Percentiles rank a stretch among this genome's conserved stretches.
These are phyloP conservation scores for Podaxis carcinomalis DNA, from an alignment of 768 basidiomycete genomes.

Conservation along the genomic window DNA sequence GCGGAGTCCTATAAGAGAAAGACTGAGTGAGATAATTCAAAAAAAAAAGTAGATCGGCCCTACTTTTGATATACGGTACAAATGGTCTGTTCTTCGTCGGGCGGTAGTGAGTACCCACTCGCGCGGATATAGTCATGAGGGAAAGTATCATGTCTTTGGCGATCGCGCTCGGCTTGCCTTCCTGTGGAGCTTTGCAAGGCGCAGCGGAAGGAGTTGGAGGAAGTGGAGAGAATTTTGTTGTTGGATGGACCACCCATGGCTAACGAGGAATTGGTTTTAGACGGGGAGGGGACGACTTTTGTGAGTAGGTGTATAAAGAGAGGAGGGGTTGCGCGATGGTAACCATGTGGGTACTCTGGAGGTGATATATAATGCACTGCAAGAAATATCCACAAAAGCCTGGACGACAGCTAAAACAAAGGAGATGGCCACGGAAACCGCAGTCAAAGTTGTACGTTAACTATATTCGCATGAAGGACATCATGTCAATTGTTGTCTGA, in stretches of 20 bases:
- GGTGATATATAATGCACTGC: background rate
- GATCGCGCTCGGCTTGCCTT: background rate
- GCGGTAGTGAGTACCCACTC: background rate
- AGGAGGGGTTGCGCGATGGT: background rate
- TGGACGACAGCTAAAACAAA: background rate
- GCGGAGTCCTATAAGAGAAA: background rate
- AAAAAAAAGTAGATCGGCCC: background rate
- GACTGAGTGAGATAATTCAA: background rate
- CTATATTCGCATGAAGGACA: too few relatives aligned
- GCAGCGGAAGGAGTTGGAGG: background rate
- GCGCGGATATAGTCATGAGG: slow-evolving; percentile 1
- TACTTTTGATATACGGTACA: slow-evolving; percentile 6
- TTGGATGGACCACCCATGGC: background rate
- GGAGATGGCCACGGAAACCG: background rate
- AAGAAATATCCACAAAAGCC: background rate
- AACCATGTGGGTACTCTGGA: background rate
- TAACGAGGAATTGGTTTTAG: background rate
- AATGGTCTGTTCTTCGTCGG: background rate
- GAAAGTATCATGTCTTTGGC: background rate
- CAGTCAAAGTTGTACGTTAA: too few relatives aligned
- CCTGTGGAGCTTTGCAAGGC: background rate
- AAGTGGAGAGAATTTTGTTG: background rate
- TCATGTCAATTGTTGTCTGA: background rate
- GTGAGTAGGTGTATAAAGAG: background rate
- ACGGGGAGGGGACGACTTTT: background rate